Conservation (phyloP, 2,329 filamentous ascomycete species). For the Sporothrix variecibatus region DNA sequence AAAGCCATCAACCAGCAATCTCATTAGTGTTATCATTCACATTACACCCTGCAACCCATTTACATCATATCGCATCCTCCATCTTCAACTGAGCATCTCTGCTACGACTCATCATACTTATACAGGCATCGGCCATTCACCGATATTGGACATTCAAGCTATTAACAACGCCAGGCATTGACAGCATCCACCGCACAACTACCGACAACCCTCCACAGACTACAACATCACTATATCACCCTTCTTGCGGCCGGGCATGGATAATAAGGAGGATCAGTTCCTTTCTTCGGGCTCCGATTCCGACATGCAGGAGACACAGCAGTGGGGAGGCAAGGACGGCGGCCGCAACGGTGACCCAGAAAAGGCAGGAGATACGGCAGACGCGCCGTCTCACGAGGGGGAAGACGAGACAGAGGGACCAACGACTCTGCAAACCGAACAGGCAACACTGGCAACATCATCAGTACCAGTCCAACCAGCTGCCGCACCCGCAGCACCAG, state of each 20-base stretch:
- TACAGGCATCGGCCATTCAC: neutral
- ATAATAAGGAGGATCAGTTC: neutral
- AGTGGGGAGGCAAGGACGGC: neutral
- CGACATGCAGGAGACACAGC: neutral
- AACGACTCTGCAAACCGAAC: neutral
- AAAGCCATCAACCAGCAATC: neutral
- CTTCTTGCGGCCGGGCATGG: neutral
- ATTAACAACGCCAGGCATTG: neutral
- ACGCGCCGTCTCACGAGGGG: neutral
- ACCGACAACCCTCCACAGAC: neutral
- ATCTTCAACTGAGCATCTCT: neutral
- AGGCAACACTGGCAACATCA: neutral
- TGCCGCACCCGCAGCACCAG: neutral
- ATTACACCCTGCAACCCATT: neutral
- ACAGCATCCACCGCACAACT: neutral
- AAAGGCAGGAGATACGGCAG: slow-evolving; percentile 1
- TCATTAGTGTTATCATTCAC: neutral
- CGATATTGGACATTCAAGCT: neutral
- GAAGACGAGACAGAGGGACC: neutral
- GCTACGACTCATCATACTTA: neutral
- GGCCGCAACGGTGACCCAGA: neutral
- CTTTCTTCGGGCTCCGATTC: neutral
- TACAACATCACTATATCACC: neutral
- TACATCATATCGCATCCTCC: neutral
- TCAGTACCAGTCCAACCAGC: neutral